Evolutionary conservation across 2,329 filamentous ascomycete genomes (phyloP).

Genomic region (Paramyrothecium sp.): DNA sequence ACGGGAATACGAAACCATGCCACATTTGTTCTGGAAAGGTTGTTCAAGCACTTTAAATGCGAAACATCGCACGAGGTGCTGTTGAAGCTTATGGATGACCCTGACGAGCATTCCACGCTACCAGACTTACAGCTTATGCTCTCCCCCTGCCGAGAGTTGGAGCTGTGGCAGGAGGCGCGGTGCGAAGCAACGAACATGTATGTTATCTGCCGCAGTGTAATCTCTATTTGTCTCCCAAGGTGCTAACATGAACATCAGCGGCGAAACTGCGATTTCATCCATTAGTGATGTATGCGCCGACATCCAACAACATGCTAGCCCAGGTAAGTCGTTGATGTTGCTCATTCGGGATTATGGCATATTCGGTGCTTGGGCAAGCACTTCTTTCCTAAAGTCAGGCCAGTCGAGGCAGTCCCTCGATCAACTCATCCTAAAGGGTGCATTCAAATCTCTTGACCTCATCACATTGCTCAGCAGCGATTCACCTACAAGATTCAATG

Average conservation of each 20-base stretch:
- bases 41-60: slow-evolving; percentile 1
- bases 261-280: neutral
- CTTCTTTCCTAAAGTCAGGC: neutral
- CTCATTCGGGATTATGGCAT: neutral
- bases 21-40: neutral
- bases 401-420: slow-evolving; percentile 5
- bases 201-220: too few species aligned
- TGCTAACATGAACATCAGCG: neutral
- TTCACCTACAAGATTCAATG: neutral
- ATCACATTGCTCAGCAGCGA: neutral
- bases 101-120: neutral
- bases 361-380: slow-evolving; percentile 1
- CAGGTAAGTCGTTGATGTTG: neutral
- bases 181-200: neutral
- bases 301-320: neutral
- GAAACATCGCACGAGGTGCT: neutral
- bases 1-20: slow-evolving; percentile 2
- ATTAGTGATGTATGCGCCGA: neutral
- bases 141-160: neutral
- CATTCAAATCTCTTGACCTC: slow-evolving; percentile 2
- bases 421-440: slow-evolving; percentile 6
- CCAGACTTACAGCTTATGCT: neutral
- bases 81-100: neutral
- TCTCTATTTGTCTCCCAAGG: neutral
- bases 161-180: neutral